phyloP scores from a whole-genome alignment of 352 stramenopile species.

The Globisporangium solare region DNA sequence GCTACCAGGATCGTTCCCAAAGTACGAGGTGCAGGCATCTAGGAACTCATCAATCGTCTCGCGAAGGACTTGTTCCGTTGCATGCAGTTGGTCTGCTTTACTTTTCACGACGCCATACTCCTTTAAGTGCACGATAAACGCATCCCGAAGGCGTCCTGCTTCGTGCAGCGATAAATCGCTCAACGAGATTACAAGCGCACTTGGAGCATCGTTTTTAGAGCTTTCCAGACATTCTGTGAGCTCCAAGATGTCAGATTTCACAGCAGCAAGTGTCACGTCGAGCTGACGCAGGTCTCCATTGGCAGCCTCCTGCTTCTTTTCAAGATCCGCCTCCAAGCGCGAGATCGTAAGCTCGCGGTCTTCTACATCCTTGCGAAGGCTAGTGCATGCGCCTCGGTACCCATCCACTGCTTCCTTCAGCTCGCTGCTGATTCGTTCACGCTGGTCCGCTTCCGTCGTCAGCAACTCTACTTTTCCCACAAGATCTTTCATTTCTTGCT shows the following conservation, averaged over 20 bases:
- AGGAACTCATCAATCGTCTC: constrained; percentile 3
- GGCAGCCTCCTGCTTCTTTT: constrained; percentile 12
- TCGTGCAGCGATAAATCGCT: background rate
- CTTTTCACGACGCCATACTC: background rate
- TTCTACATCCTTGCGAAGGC: background rate
- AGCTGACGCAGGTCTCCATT: constrained; percentile 7
- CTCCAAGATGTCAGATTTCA: constrained; percentile 5
- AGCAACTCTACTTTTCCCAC: constrained; percentile 1
- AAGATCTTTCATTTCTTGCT: constrained; percentile 9
- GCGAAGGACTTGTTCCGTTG: background rate
- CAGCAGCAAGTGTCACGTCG: background rate
- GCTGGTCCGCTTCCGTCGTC: background rate
- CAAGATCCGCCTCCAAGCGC: constrained; percentile 16
- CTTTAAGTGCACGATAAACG: constrained; percentile 7
- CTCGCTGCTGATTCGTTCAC: constrained; percentile 4
- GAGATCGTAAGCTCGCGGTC: constrained; percentile 6
- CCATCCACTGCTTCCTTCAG: constrained; percentile 12
- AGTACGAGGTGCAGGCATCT: background rate
- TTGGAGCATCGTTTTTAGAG: background rate
- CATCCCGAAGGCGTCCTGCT: constrained; percentile 4
- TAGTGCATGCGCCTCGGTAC: constrained; percentile 4
- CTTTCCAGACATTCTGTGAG: background rate
- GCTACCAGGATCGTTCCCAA: background rate
- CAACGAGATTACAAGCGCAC: background rate
- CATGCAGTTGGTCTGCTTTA: background rate